Percentiles rank a stretch among this genome's conserved stretches.
Evolutionary conservation across 257 asterid species (phyloP).

Genomic region (Oldenlandia corymbosa): DNA sequence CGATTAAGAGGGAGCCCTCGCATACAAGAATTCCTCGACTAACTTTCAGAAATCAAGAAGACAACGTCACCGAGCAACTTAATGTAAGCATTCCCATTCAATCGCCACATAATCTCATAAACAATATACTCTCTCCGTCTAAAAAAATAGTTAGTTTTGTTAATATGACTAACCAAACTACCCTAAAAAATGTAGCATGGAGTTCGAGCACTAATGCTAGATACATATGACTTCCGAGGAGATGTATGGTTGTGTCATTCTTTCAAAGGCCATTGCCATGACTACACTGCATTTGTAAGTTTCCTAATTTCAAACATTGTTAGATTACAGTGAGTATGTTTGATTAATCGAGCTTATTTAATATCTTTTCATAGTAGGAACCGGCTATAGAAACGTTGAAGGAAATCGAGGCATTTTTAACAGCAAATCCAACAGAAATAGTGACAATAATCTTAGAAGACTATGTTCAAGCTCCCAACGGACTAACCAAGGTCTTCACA

Average conservation of each 20-base stretch:
- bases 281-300: constrained; percentile 68
- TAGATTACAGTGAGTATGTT: background rate
- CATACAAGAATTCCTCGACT: constrained; percentile 47
- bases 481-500: constrained; percentile 59
- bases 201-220: constrained; percentile 86
- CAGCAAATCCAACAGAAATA: constrained; percentile 68
- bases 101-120: too few relatives aligned
- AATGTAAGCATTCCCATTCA: constrained; percentile 38
- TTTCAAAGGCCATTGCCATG: constrained; percentile 66
- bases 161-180: too few relatives aligned
- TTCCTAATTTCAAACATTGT: background rate
- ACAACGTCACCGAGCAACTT: constrained; percentile 62
- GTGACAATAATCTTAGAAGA: constrained; percentile 82
- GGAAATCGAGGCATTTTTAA: constrained; percentile 61
- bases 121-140: too few relatives aligned
- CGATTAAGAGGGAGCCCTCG: constrained; percentile 50
- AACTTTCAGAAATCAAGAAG: constrained; percentile 72
- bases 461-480: constrained; percentile 60
- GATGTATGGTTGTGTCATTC: constrained; percentile 91
- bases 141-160: too few relatives aligned
- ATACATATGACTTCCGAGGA: constrained; percentile 64
- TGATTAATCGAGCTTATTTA: background rate
- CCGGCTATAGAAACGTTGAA: constrained; percentile 52
- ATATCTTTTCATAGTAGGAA: constrained; percentile 25
- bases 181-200: constrained; percentile 64